Conservation (phyloP, 1,139 yeast species). For the Pichia sp. region DNA sequence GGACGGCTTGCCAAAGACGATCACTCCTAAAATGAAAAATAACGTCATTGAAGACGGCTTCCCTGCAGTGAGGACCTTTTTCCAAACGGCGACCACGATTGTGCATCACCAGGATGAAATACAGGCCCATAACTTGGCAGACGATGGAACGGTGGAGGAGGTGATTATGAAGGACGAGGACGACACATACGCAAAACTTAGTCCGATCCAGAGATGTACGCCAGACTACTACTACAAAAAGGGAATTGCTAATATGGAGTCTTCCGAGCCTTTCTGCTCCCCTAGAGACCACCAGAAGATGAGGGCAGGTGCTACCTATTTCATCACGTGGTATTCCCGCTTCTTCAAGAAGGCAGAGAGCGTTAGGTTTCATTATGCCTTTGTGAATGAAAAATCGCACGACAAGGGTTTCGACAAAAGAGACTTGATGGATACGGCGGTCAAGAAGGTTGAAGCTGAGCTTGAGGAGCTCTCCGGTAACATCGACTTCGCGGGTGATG, state of each 20-base stretch:
- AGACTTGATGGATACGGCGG: constrained; percentile 19
- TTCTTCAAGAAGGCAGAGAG: constrained; percentile 51
- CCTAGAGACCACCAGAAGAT: constrained; percentile 60
- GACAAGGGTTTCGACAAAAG: constrained; percentile 51
- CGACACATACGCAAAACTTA: constrained; percentile 59
- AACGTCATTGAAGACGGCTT: constrained; percentile 61
- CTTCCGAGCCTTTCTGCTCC: constrained; percentile 75
- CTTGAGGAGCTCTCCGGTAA: constrained; percentile 33
- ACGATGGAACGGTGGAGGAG: constrained; percentile 53
- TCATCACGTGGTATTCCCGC: constrained; percentile 74
- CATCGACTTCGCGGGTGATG: constrained; percentile 33
- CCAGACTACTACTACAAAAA: constrained; percentile 68
- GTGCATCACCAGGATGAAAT: constrained; percentile 53
- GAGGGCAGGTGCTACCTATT: constrained; percentile 59
- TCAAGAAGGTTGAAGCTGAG: constrained; percentile 21
- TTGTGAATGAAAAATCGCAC: constrained; percentile 49
- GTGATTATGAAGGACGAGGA: constrained; percentile 59
- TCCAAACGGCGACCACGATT: constrained; percentile 63
- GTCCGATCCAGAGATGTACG: constrained; percentile 79
- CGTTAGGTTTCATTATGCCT: constrained; percentile 65
- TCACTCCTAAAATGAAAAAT: constrained; percentile 66
- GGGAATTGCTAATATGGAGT: constrained; percentile 52
- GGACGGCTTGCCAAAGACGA: constrained; percentile 77
- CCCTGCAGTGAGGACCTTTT: constrained; percentile 75
- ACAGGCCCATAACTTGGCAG: constrained; percentile 66